Evolutionary conservation across 2,329 filamentous ascomycete genomes (phyloP).

Genomic region (Penicillium sp.): DNA sequence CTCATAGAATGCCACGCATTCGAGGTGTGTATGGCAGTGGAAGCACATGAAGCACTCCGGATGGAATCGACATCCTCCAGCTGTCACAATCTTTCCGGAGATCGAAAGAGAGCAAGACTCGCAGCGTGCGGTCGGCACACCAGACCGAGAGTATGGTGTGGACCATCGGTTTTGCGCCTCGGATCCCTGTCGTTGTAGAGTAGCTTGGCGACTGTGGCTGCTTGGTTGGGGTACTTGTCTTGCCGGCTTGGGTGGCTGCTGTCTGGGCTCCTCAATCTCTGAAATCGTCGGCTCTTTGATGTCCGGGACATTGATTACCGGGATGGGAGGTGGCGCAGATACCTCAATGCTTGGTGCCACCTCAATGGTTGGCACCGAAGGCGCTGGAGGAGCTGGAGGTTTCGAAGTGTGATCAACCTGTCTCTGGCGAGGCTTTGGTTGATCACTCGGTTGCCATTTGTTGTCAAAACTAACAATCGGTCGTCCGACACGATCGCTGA

Average conservation of each 20-base stretch:
- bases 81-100: constrained; percentile 80
- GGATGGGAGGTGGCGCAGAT: constrained; percentile 37
- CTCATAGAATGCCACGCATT: constrained; percentile 93
- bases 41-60: constrained; percentile 89
- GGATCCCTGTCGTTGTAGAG: constrained; percentile 35
- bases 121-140: constrained; percentile 63
- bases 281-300: constrained; percentile 37
- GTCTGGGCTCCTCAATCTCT: constrained; percentile 25
- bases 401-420: constrained; percentile 19
- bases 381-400: constrained; percentile 28
- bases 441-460: constrained; percentile 62
- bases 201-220: constrained; percentile 22
- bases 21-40: constrained; percentile 77
- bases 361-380: constrained; percentile 45
- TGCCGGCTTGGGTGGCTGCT: constrained; percentile 7
- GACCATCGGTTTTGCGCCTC: constrained; percentile 33
- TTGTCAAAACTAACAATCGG: constrained; percentile 96
- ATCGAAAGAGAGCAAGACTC: constrained; percentile 80
- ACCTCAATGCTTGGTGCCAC: constrained; percentile 41
- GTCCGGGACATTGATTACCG: constrained; percentile 50
- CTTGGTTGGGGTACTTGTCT: constrained; percentile 18
- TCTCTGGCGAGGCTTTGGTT: constrained; percentile 22
- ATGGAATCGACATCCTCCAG: constrained; percentile 79
- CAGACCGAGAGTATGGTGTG: constrained; percentile 44
- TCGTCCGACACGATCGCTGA: constrained; percentile 82